phyloP scores from a whole-genome alignment of 2,329 filamentous ascomycete species.

The Rhexocercosporidium sp. region DNA sequence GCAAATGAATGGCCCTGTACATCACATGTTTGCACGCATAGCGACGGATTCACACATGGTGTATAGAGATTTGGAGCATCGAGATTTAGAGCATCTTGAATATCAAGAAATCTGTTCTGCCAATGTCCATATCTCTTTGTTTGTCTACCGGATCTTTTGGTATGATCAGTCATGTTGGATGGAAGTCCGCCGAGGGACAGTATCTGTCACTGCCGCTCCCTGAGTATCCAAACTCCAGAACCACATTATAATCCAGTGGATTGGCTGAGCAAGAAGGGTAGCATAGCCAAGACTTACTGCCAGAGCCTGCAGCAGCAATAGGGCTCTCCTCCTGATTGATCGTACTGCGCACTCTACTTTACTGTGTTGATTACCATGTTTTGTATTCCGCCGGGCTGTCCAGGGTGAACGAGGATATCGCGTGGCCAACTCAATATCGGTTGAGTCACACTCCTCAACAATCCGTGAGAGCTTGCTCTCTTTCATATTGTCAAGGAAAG shows the following conservation, averaged over 20 bases:
- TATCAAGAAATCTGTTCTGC: background rate
- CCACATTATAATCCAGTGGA: background rate
- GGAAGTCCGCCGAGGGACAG: no score
- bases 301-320: background rate
- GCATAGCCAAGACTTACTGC: background rate
- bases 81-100: background rate
- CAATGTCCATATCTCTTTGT: background rate
- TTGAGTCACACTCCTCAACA: background rate
- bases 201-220: background rate
- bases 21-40: constrained; percentile 17
- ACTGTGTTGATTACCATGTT: background rate
- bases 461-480: background rate
- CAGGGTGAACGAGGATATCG: background rate
- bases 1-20: constrained; percentile 27
- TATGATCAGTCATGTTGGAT: no score
- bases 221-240: background rate
- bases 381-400: background rate
- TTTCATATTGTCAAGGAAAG: background rate
- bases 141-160: background rate
- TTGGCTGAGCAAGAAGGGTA: background rate
- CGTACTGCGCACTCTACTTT: background rate
- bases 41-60: constrained; percentile 13
- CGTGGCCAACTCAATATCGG: background rate
- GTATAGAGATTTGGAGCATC: background rate
- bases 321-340: background rate